Base-by-base conservation (phyloP, 352 stramenopile genomes). In the Globisporangium cederbergense region DNA sequence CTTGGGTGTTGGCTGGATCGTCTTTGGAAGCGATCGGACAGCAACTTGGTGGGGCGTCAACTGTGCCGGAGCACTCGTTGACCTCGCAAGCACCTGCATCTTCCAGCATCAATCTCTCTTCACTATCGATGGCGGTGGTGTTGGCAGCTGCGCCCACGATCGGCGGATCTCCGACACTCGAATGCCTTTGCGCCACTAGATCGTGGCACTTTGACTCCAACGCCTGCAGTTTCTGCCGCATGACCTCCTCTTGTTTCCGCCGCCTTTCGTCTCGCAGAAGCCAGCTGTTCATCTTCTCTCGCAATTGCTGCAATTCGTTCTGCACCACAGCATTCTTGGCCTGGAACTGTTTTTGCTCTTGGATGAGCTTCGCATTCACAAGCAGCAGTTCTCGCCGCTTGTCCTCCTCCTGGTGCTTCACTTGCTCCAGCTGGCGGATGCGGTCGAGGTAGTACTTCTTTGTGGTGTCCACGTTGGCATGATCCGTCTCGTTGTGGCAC, bases 321-420 rank as follows among this genome's bases (percentile, higher is more conserved):
- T 30, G 34, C 10, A 81, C 40, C 9, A 46, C 46, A 0, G 43
- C 60, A 25, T 77, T 81, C 62, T 72, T 75, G 20, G 79, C 63
- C 22, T 85, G 77, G 4, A 85, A 60, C 45, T 87, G 78, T 47
- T 83, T 81, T 13, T 88, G 82, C 11, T 87, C 77, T 56, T 88
- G 82, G 14, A 87, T 75, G 28, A 89, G 70, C 51, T 88, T 88
- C 6, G 82, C 75, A 32, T 91, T 91, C 16, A 84, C 72, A 9
- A 91, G 62, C 30, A 91, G 65, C 5, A 91, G 62, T 40, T 88
- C 82, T n/a, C 82, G 71, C 10, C 79, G 77, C 50, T 87, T 91
- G 18, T 74, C 62, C n/a, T 79, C 71, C 36, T 83, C 73, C 10
- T 73, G 64, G 11, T 76, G 52, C 52, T 82, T 79, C 10, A 65